Evolutionary conservation across 2,329 filamentous ascomycete species (phyloP).

Genomic region (Alternaria viburni): DNA sequence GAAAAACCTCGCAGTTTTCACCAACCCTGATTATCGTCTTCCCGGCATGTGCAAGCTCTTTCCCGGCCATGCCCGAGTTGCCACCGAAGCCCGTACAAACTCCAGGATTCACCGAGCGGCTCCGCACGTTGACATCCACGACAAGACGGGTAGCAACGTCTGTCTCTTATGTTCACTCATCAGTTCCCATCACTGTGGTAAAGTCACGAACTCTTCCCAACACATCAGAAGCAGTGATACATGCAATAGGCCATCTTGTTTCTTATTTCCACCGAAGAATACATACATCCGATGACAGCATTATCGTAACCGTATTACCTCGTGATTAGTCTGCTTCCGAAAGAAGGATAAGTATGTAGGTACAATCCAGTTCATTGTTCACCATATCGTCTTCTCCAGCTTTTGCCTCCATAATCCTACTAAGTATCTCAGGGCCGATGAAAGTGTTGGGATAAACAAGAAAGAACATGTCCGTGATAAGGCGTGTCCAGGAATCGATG

Average conservation of each 20-base stretch:
- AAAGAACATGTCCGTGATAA: slow-evolving; percentile 32
- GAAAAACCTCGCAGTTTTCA: neutral
- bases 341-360: slow-evolving; percentile 31
- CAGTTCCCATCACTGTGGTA: neutral
- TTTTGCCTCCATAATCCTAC: slow-evolving; percentile 17
- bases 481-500: slow-evolving; percentile 34
- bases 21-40: neutral
- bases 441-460: slow-evolving; percentile 43
- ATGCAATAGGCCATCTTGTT: slow-evolving; percentile 14
- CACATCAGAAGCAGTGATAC: neutral
- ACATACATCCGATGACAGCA: slow-evolving; percentile 23
- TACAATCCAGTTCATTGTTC: slow-evolving; percentile 27
- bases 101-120: slow-evolving; percentile 21
- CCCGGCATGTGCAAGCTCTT: neutral
- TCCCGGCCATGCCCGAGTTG: slow-evolving; percentile 20
- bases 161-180: neutral
- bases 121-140: slow-evolving; percentile 6
- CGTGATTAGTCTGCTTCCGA: slow-evolving; percentile 19
- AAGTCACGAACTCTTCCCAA: neutral
- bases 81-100: slow-evolving; percentile 17
- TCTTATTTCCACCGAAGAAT: slow-evolving; percentile 24
- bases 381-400: slow-evolving; percentile 19
- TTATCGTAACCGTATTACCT: slow-evolving; percentile 23
- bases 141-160: neutral
- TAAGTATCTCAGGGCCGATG: slow-evolving; percentile 22